phyloP scores from a whole-genome alignment of 2,329 filamentous ascomycete genomes.

The Apiospora koreana region DNA sequence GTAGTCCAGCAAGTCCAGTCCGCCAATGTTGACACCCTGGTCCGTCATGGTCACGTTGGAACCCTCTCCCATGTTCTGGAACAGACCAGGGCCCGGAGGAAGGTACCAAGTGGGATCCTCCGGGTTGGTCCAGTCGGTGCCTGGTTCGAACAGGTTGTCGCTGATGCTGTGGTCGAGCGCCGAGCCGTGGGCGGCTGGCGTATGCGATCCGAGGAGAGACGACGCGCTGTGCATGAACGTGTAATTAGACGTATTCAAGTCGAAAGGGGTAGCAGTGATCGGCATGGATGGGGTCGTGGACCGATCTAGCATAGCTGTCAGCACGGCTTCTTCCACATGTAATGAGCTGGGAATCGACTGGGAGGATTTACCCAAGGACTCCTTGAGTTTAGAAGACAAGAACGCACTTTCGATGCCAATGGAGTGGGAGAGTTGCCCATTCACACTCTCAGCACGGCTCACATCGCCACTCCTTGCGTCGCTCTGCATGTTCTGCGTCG shows the following conservation, averaged over 20 bases:
- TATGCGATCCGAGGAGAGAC: slow-evolving; percentile 48
- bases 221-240: slow-evolving; percentile 50
- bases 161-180: slow-evolving; percentile 33
- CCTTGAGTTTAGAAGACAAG: slow-evolving; percentile 26
- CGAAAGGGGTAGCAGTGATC: slow-evolving; percentile 66
- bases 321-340: not conserved
- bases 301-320: slow-evolving; percentile 32
- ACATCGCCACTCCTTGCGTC: slow-evolving; percentile 42
- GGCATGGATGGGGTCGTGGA: slow-evolving; percentile 46
- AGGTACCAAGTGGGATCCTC: slow-evolving; percentile 69
- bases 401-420: slow-evolving; percentile 30
- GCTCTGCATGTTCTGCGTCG: slow-evolving; percentile 44
- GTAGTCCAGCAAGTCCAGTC: slow-evolving; percentile 66
- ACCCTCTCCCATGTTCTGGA: slow-evolving; percentile 62
- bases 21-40: slow-evolving; percentile 67
- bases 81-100: slow-evolving; percentile 63
- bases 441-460: slow-evolving; percentile 24
- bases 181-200: slow-evolving; percentile 40
- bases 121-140: slow-evolving; percentile 53
- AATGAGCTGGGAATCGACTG: not conserved
- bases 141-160: slow-evolving; percentile 47
- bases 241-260: slow-evolving; percentile 55
- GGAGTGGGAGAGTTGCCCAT: slow-evolving; percentile 29
- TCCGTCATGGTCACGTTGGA: slow-evolving; percentile 65
- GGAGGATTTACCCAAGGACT: slow-evolving; percentile 30